Percentiles rank a stretch among this genome's conserved stretches.
These are phyloP conservation scores for Ocimum tenuiflorum DNA, from an alignment of 257 asterid species.

Conservation along the genomic window DNA sequence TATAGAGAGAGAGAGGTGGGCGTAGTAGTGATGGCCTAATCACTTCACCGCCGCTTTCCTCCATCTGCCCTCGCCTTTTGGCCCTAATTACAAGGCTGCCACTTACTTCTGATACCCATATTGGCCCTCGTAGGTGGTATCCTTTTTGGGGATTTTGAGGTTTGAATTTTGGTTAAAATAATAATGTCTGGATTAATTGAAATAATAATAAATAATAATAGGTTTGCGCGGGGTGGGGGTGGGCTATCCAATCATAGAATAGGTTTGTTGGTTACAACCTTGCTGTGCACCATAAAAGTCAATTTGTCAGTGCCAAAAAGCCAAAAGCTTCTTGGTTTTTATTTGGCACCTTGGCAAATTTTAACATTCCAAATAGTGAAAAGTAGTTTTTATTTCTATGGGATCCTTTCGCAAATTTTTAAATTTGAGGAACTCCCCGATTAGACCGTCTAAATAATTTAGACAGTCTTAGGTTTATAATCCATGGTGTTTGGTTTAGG, in stretches of 20 bases:
- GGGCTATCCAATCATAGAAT: constrained; percentile 27
- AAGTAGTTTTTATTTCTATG: not conserved
- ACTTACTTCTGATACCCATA: not conserved
- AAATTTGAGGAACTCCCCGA: too few species aligned
- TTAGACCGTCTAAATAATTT: too few species aligned
- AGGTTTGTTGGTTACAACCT: constrained; percentile 28
- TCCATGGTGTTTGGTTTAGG: too few species aligned
- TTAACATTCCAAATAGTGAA: not conserved
- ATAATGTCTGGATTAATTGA: not conserved
- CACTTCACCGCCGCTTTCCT: constrained; percentile 8
- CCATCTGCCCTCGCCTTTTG: not conserved
- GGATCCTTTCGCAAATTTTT: not conserved
- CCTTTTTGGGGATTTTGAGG: not conserved
- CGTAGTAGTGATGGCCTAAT: constrained; percentile 30
- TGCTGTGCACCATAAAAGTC: constrained; percentile 27
- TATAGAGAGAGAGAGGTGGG: too few species aligned
- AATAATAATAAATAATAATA: not conserved
- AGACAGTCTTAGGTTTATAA: too few species aligned
- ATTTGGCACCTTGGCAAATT: not conserved
- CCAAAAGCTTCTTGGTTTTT: constrained; percentile 2
- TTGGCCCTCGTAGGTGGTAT: not conserved
- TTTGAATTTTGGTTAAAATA: too few species aligned
- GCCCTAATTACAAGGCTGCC: constrained; percentile 8
- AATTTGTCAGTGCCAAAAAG: constrained; percentile 4
- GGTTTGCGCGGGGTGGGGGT: constrained; percentile 10